A percentile compares a stretch with the other conserved stretches of the same genome.
phyloP scores from a whole-genome alignment of 31 red algal genomes.

The Bonnemaisonia californica region DNA sequence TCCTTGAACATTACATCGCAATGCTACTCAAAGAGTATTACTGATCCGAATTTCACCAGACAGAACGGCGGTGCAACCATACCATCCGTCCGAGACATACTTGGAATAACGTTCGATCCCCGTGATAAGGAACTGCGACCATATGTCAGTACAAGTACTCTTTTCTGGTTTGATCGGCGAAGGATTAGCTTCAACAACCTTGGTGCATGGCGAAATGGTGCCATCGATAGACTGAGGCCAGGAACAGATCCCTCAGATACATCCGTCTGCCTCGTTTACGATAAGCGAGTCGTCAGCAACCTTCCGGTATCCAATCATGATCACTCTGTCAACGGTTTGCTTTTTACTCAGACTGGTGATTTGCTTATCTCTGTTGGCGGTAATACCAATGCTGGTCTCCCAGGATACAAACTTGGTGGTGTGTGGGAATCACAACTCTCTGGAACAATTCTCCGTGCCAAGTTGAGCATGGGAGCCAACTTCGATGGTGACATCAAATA shows the following conservation, averaged over 20 bases:
- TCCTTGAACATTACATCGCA: conserved; percentile 35
- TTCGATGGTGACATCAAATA: conserved; percentile 76
- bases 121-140: conserved; percentile 19
- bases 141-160: conserved; percentile 42
- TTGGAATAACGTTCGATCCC: conserved; percentile 48
- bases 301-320: conserved; percentile 60
- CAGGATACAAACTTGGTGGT: conserved; percentile 39
- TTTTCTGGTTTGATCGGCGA: conserved; percentile 41
- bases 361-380: conserved; percentile 75
- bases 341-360: conserved; percentile 70
- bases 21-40: conserved; percentile 33
- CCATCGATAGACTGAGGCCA: conserved; percentile 35
- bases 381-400: conserved; percentile 68
- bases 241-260: conserved; percentile 26
- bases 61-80: background rate
- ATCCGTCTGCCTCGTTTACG: conserved; percentile 45
- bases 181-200: conserved; percentile 20
- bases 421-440: conserved; percentile 65
- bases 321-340: conserved; percentile 45
- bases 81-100: conserved; percentile 20
- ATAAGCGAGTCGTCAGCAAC: conserved; percentile 37
- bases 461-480: conserved; percentile 22
- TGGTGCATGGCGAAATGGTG: conserved; percentile 43
- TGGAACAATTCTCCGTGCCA: conserved; percentile 51
- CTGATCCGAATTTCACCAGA: conserved; percentile 19